These are phyloP conservation scores for Martiniozyma asiatica DNA, from an alignment of 1,139 yeast species.

Conservation along the genomic window DNA sequence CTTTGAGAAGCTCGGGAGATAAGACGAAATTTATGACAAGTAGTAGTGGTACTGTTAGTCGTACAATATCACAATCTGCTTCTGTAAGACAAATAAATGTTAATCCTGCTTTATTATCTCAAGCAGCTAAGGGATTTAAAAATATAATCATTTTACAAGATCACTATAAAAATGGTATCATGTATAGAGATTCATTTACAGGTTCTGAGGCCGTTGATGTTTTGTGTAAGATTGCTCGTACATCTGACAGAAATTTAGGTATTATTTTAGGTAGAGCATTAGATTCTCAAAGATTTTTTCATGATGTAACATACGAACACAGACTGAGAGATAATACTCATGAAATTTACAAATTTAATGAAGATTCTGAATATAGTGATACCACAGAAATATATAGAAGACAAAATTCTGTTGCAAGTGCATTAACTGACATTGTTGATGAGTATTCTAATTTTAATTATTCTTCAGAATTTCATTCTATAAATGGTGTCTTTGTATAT, in stretches of 20 bases:
- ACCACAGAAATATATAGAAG: constrained; percentile 12
- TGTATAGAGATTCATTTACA: constrained; percentile 87
- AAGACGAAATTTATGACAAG: constrained; percentile 16
- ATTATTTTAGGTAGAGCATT: constrained; percentile 78
- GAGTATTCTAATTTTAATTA: constrained; percentile 5
- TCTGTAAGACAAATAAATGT: constrained; percentile 40
- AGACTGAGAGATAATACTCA: constrained; percentile 74
- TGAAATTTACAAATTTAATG: constrained; percentile 84
- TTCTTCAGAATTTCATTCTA: not conserved
- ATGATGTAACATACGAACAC: constrained; percentile 93
- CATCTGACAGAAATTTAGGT: constrained; percentile 86
- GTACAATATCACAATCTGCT: constrained; percentile 31
- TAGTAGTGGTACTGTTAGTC: constrained; percentile 19
- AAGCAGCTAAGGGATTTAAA: constrained; percentile 71
- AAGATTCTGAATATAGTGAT: constrained; percentile 24
- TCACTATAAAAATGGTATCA: constrained; percentile 84
- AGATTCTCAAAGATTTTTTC: constrained; percentile 90
- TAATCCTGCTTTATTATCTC: constrained; percentile 69
- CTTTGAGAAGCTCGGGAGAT: constrained; percentile 19
- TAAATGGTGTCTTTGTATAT: constrained; percentile 73
- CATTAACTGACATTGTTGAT: constrained; percentile 13
- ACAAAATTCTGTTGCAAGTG: constrained; percentile 18
- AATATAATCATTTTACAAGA: constrained; percentile 64
- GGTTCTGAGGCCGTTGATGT: constrained; percentile 92
- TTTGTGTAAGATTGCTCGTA: constrained; percentile 71